Evolutionary conservation across 78 protist species (phyloP).

Genomic region (Dictyostelium capitatum): DNA sequence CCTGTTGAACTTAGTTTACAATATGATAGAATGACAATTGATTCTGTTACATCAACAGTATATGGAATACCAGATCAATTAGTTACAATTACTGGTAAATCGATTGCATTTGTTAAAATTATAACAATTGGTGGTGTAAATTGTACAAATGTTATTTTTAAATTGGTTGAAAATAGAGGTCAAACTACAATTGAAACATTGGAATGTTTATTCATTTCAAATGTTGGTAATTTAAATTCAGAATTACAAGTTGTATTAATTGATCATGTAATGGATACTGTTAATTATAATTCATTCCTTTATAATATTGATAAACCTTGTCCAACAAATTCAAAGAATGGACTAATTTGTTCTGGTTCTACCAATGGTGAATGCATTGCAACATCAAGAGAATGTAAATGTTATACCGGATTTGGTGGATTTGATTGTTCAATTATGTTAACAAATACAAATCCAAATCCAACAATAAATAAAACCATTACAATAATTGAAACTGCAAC

Average conservation of each 20-base stretch:
- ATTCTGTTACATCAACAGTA: neutral
- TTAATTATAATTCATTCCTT: neutral
- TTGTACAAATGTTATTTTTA: neutral
- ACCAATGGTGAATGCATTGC: slow-evolving; percentile 9
- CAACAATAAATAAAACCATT: neutral
- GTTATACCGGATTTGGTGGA: neutral
- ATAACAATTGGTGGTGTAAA: neutral
- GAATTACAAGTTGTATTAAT: neutral
- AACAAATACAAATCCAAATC: neutral
- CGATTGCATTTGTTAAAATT: neutral
- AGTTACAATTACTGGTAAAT: neutral
- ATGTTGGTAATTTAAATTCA: neutral
- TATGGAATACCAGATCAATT: neutral
- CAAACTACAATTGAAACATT: neutral
- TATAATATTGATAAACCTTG: neutral
- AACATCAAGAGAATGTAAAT: neutral
- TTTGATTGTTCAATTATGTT: neutral
- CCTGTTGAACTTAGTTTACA: too few species aligned
- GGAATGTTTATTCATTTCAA: neutral
- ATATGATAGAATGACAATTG: neutral
- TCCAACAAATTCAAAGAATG: neutral
- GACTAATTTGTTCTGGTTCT: neutral
- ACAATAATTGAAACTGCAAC: neutral
- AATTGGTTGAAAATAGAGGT: neutral
- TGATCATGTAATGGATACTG: neutral